Percentiles rank a stretch among this genome's conserved stretches.
phyloP scores from a whole-genome alignment of 352 stramenopile genomes.

The Globisporangium carolinianum region DNA sequence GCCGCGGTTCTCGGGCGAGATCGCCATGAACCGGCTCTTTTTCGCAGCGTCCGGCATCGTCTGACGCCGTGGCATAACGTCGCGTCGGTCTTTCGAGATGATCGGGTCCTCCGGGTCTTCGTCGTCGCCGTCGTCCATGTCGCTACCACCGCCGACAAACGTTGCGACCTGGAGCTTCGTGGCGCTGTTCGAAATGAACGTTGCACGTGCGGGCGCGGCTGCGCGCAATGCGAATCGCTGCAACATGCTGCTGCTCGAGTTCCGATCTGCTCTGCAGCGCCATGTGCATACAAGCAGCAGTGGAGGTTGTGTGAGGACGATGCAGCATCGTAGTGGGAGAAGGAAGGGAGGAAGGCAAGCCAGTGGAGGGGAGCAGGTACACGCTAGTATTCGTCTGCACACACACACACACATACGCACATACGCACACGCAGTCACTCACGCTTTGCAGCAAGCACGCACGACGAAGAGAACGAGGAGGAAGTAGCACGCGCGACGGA shows the following conservation, averaged over 20 bases:
- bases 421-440: background rate
- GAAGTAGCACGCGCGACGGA: background rate
- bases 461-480: background rate
- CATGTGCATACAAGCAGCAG: too few relatives aligned
- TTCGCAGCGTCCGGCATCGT: conserved; percentile 63
- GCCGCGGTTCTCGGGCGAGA: conserved; percentile 67
- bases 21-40: conserved; percentile 70
- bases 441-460: background rate
- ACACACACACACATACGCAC: background rate
- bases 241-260: conserved; percentile 28
- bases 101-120: conserved; percentile 59
- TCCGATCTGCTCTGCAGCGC: background rate
- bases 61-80: conserved; percentile 56
- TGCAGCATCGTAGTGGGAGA: background rate
- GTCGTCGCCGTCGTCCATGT: conserved; percentile 66
- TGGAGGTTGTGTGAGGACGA: background rate
- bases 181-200: conserved; percentile 4
- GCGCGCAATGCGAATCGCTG: conserved; percentile 53
- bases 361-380: too few relatives aligned
- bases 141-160: conserved; percentile 28
- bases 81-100: conserved; percentile 57
- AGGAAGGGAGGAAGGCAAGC: too few relatives aligned
- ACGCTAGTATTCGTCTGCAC: too few relatives aligned
- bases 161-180: conserved; percentile 30
- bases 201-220: conserved; percentile 19